Percentiles rank a stretch among this genome's conserved stretches.
These are phyloP conservation scores for Saccharomycopsis hybrid DNA, from an alignment of 1,139 yeast species.

Conservation along the genomic window DNA sequence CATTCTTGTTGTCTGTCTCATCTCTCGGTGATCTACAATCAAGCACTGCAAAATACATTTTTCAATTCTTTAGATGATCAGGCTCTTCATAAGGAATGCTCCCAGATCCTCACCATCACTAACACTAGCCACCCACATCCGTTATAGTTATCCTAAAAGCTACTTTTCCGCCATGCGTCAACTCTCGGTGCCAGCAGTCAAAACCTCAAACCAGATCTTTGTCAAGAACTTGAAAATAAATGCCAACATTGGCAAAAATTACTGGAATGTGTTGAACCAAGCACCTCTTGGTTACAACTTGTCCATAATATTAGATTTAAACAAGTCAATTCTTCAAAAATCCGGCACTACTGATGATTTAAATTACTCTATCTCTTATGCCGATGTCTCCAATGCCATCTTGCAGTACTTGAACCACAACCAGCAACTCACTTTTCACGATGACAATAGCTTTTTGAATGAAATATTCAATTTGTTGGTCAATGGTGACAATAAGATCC, in stretches of 20 bases:
- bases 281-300: slow-evolving; percentile 15
- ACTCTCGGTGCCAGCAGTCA: not conserved
- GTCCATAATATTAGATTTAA: slow-evolving; percentile 7
- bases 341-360: slow-evolving; percentile 16
- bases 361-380: slow-evolving; percentile 16
- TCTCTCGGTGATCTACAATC: too few species aligned
- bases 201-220: slow-evolving; percentile 9
- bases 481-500: slow-evolving; percentile 5
- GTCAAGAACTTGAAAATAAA: slow-evolving; percentile 14
- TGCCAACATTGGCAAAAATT: slow-evolving; percentile 19
- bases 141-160: not conserved
- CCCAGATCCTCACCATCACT: too few species aligned
- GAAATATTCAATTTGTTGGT: slow-evolving; percentile 4
- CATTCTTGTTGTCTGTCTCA: too few species aligned
- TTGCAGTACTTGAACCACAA: slow-evolving; percentile 5
- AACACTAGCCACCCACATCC: too few species aligned
- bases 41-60: too few species aligned
- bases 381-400: slow-evolving; percentile 15
- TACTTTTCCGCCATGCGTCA: slow-evolving; percentile 1
- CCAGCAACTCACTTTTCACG: slow-evolving; percentile 2
- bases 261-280: slow-evolving; percentile 17
- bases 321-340: slow-evolving; percentile 5
- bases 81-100: too few species aligned
- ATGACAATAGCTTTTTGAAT: slow-evolving; percentile 7
- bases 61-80: too few species aligned